These are phyloP conservation scores for Ampelocalamus luodianensis DNA, from an alignment of 176 grass and related monocot species.

Conservation along the genomic window DNA sequence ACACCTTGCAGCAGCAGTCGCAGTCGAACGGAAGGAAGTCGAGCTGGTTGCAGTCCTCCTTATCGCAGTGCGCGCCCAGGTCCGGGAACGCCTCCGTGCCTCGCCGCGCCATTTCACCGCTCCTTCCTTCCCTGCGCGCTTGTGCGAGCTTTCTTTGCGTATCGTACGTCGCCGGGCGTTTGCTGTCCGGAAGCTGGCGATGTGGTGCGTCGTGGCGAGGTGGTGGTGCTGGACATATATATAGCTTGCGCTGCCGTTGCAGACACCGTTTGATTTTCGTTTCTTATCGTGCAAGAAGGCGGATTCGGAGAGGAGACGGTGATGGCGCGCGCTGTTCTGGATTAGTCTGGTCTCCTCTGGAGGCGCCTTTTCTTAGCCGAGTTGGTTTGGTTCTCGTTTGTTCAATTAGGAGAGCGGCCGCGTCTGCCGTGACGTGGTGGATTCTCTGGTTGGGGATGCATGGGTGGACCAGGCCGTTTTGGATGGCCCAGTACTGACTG, in stretches of 20 bases:
- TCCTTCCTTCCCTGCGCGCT: not conserved
- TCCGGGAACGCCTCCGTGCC: conserved; percentile 81
- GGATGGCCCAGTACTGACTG: not conserved
- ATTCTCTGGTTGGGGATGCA: not conserved
- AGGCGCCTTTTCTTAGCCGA: conserved; percentile 9
- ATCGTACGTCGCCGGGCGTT: no score
- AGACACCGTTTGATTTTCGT: not conserved
- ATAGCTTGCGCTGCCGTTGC: conserved; percentile 14
- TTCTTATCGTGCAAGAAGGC: conserved; percentile 32
- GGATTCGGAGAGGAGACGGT: not conserved
- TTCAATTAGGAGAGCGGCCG: not conserved
- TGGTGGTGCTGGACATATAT: not conserved
- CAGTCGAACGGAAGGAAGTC: conserved; percentile 90
- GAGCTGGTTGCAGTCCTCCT: conserved; percentile 72
- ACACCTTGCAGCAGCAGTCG: conserved; percentile 63
- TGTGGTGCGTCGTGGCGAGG: not conserved
- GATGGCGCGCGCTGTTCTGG: not conserved
- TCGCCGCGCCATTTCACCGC: conserved; percentile 54
- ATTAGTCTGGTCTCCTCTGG: conserved; percentile 10
- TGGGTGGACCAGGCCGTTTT: not conserved
- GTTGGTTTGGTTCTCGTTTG: not conserved
- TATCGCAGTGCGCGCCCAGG: conserved; percentile 79
- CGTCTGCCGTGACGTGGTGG: conserved; percentile 22
- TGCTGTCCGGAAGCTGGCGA: not conserved
- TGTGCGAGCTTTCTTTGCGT: not conserved